Percentiles rank a stretch among this genome's conserved stretches.
Conservation (phyloP, 176 grass and related monocot species). For the Cenchrus fungigraminus region DNA sequence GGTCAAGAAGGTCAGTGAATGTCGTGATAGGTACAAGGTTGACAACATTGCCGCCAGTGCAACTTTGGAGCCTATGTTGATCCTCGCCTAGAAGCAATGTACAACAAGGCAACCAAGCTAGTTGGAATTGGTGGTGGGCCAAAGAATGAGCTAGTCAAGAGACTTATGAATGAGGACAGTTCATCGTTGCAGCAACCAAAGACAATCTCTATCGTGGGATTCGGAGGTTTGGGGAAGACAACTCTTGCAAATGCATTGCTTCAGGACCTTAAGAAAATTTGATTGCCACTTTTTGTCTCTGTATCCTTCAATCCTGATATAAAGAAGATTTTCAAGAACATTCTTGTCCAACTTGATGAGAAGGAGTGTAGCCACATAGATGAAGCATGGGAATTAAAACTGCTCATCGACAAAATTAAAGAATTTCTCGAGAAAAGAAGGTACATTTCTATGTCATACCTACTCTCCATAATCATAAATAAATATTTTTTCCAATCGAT, state of each 20-base stretch:
- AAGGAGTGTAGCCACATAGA: neutral
- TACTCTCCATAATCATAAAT: too few relatives aligned
- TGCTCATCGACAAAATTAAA: neutral
- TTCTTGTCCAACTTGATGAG: neutral
- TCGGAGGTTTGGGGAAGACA: neutral
- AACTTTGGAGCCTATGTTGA: neutral
- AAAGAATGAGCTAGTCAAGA: neutral
- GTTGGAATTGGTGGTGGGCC: neutral
- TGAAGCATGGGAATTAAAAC: neutral
- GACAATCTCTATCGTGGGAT: neutral
- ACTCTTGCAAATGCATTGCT: neutral
- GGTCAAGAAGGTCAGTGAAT: neutral
- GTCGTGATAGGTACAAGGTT: neutral
- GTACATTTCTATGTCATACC: neutral
- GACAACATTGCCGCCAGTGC: neutral
- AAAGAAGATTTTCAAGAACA: neutral
- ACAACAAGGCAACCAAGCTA: neutral
- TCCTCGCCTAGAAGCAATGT: slow-evolving; percentile 6
- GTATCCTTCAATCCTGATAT: neutral
- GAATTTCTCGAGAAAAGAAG: neutral
- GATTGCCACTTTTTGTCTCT: neutral
- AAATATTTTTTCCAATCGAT: too few relatives aligned
- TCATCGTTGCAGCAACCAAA: neutral
- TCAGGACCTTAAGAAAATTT: neutral
- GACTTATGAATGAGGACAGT: neutral